phyloP scores from a whole-genome alignment of 2,329 filamentous ascomycete species.

The Pyricularia pennisetigena region DNA sequence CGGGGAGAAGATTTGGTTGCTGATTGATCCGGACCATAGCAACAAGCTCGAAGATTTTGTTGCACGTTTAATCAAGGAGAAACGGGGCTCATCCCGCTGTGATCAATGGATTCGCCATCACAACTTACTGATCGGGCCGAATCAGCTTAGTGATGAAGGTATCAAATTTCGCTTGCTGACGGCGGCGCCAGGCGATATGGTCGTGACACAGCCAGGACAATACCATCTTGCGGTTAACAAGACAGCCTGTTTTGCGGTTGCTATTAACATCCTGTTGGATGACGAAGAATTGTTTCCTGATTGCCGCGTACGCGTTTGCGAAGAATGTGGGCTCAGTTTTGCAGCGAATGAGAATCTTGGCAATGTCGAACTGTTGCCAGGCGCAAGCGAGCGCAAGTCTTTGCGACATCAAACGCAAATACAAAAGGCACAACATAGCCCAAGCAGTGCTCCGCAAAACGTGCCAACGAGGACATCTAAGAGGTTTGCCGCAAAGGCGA shows the following conservation, averaged over 20 bases:
- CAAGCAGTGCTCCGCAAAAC: too few species aligned
- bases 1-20: neutral
- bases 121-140: neutral
- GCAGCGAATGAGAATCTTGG: neutral
- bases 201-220: neutral
- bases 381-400: too few species aligned
- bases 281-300: neutral
- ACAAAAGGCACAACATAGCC: too few species aligned
- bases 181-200: neutral
- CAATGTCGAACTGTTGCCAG: neutral
- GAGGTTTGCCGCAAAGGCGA: too few species aligned
- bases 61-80: neutral
- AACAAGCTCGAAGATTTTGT: neutral
- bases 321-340: neutral
- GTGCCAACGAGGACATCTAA: too few species aligned
- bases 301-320: neutral
- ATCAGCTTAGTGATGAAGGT: neutral
- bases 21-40: neutral
- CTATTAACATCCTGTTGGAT: neutral
- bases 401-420: too few species aligned
- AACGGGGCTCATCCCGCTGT: neutral
- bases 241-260: neutral
- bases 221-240: neutral
- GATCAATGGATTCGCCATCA: constrained; percentile 1
- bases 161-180: neutral